A percentile compares a stretch with the other conserved stretches of the same genome.
Evolutionary conservation across 2,329 filamentous ascomycete genomes (phyloP).

Genomic region (Ceratocystiopsis brevicomis): DNA sequence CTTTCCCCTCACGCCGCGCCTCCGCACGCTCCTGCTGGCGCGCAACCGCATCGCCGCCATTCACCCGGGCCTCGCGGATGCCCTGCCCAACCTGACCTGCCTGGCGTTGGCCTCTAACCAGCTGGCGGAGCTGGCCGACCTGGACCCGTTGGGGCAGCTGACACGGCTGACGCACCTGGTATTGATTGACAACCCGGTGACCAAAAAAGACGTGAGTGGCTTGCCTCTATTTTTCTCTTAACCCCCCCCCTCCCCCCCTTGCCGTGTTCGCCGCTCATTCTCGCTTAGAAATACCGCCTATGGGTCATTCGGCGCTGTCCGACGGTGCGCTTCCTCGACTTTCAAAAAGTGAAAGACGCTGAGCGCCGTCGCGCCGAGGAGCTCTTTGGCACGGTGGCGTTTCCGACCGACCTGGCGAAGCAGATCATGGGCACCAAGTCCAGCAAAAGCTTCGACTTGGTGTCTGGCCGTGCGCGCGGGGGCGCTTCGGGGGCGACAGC

Average conservation of each 20-base stretch:
- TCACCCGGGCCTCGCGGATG: constrained; percentile 52
- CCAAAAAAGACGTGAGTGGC: constrained; percentile 69
- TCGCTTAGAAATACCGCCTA: constrained; percentile 62
- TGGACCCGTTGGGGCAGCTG: constrained; percentile 61
- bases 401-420: constrained; percentile 63
- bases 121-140: constrained; percentile 64
- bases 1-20: constrained; percentile 76
- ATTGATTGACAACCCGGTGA: constrained; percentile 72
- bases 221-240: constrained; percentile 4
- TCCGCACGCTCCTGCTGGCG: constrained; percentile 73
- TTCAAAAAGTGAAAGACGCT: constrained; percentile 70
- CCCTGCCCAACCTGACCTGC: constrained; percentile 64
- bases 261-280: too few relatives aligned
- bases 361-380: constrained; percentile 61
- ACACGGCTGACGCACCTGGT: constrained; percentile 58
- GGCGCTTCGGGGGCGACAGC: constrained; percentile 9
- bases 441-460: constrained; percentile 42
- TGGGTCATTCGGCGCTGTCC: constrained; percentile 83
- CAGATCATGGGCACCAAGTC: constrained; percentile 74
- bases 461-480: constrained; percentile 22
- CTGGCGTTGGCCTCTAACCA: constrained; percentile 73
- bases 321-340: constrained; percentile 76
- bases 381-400: constrained; percentile 62
- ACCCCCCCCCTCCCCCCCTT: too few relatives aligned
- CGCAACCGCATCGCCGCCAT: constrained; percentile 75